These are phyloP conservation scores for Cichorium intybus DNA, from an alignment of 140 eudicot species.

Conservation along the genomic window DNA sequence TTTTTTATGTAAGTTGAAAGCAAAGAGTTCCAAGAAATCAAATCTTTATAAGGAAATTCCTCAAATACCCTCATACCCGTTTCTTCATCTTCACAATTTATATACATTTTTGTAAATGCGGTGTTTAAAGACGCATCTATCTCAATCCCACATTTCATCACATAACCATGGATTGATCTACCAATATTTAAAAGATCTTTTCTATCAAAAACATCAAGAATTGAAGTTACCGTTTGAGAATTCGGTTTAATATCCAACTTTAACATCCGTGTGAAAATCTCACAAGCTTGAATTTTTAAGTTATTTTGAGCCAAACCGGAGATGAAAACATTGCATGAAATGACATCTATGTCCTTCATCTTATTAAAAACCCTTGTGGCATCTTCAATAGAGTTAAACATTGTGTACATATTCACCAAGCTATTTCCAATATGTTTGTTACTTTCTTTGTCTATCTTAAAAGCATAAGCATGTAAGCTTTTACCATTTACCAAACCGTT, in stretches of 20 bases:
- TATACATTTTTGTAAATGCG: conserved; percentile 56
- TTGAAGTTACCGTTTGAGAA: conserved; percentile 42
- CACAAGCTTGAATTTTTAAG: conserved; percentile 32
- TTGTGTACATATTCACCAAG: conserved; percentile 40
- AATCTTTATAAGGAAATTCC: conserved; percentile 35
- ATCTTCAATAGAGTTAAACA: conserved; percentile 32
- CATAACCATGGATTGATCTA: conserved; percentile 48
- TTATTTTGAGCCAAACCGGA: conserved; percentile 32
- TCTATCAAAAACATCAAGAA: conserved; percentile 29
- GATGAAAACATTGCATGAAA: conserved; percentile 47
- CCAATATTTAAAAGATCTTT: conserved; percentile 26
- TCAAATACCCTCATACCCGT: conserved; percentile 40
- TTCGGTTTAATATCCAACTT: conserved; percentile 36
- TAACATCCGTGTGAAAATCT: conserved; percentile 34
- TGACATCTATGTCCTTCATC: conserved; percentile 30
- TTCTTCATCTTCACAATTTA: conserved; percentile 43
- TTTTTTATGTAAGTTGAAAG: conserved; percentile 40
- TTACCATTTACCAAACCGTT: conserved; percentile 35
- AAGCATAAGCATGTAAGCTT: conserved; percentile 50
- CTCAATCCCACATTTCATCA: conserved; percentile 35
- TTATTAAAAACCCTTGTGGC: conserved; percentile 30
- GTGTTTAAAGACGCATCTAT: conserved; percentile 37
- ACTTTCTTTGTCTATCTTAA: conserved; percentile 38
- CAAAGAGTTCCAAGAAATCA: conserved; percentile 58
- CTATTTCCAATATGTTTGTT: conserved; percentile 36